Percentiles rank a stretch among this genome's conserved stretches.
These are phyloP conservation scores for Cyberlindnera veronae DNA, from an alignment of 805 yeast genomes.

Conservation along the genomic window DNA sequence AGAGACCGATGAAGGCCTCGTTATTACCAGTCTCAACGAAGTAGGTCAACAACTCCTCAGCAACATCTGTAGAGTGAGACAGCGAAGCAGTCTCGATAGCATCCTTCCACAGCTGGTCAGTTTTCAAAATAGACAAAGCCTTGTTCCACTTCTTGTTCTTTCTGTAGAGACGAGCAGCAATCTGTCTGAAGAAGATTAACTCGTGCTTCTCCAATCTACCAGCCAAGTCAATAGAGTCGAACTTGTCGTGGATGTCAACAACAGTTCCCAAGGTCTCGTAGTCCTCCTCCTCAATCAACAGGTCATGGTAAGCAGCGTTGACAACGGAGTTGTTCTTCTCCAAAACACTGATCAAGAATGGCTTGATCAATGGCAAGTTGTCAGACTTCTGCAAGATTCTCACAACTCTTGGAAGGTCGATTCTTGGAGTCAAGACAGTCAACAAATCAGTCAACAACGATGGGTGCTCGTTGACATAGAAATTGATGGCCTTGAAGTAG, in stretches of 20 bases:
- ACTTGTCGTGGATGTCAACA: conserved; percentile 86
- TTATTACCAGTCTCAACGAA: conserved; percentile 96
- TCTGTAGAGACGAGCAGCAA: conserved; percentile 90
- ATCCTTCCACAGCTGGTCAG: conserved; percentile 92
- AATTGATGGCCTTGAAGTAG: conserved; percentile 94
- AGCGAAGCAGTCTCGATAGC: conserved; percentile 88
- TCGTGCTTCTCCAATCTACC: conserved; percentile 89
- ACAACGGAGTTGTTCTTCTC: conserved; percentile 88
- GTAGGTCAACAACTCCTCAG: conserved; percentile 83
- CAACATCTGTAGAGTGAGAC: conserved; percentile 74
- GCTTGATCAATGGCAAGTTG: conserved; percentile 92
- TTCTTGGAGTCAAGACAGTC: conserved; percentile 78
- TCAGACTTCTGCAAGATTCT: conserved; percentile 93
- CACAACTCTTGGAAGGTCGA: conserved; percentile 93
- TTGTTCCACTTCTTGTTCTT: conserved; percentile 92
- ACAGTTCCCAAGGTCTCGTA: conserved; percentile 83
- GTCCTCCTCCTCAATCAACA: conserved; percentile 95
- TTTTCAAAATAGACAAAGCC: conserved; percentile 82
- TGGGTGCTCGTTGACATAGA: conserved; percentile 90
- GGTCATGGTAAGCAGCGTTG: conserved; percentile 91
- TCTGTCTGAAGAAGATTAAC: conserved; percentile 88
- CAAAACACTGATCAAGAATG: conserved; percentile 88
- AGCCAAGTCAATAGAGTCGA: conserved; percentile 89
- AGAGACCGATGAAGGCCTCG: conserved; percentile 88
- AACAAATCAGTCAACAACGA: conserved; percentile 83